These are phyloP conservation scores for Dendrobium nobile DNA, from an alignment of 106 monocot genomes.

Conservation along the genomic window DNA sequence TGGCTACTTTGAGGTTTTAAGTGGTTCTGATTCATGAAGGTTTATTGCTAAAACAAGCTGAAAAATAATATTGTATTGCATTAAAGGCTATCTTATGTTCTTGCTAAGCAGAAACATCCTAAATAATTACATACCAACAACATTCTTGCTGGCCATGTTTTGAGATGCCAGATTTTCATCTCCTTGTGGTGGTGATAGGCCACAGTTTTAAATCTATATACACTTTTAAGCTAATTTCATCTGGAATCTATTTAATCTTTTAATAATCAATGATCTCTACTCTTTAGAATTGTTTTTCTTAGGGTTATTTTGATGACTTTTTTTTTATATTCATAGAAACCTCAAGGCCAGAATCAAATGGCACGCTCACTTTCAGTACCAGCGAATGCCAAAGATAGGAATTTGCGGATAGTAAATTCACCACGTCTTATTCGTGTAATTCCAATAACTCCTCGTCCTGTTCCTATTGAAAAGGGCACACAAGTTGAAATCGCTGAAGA, in stretches of 20 bases:
- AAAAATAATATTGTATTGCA: not conserved
- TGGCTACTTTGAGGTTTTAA: not conserved
- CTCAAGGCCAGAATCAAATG: conserved; percentile 43
- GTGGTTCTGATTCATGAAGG: not conserved
- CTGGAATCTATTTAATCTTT: not conserved
- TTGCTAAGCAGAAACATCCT: not conserved
- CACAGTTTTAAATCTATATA: not conserved
- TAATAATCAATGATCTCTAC: not conserved
- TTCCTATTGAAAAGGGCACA: conserved; percentile 17
- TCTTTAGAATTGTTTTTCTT: not conserved
- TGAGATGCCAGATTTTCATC: not conserved
- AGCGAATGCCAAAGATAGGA: conserved; percentile 52
- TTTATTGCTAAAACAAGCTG: not conserved
- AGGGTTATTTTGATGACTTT: not conserved
- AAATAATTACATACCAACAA: not conserved
- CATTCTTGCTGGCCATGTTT: not conserved
- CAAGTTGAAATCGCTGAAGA: conserved; percentile 31
- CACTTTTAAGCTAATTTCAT: not conserved
- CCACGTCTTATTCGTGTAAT: conserved; percentile 57
- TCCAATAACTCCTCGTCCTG: conserved; percentile 66
- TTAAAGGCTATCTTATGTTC: not conserved
- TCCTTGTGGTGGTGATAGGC: not conserved
- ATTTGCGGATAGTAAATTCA: conserved; percentile 51
- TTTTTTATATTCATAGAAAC: conserved; percentile 31
- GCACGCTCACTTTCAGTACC: conserved; percentile 84